phyloP scores from a whole-genome alignment of 2,329 filamentous ascomycete genomes.

The Microcyclosporella mali region DNA sequence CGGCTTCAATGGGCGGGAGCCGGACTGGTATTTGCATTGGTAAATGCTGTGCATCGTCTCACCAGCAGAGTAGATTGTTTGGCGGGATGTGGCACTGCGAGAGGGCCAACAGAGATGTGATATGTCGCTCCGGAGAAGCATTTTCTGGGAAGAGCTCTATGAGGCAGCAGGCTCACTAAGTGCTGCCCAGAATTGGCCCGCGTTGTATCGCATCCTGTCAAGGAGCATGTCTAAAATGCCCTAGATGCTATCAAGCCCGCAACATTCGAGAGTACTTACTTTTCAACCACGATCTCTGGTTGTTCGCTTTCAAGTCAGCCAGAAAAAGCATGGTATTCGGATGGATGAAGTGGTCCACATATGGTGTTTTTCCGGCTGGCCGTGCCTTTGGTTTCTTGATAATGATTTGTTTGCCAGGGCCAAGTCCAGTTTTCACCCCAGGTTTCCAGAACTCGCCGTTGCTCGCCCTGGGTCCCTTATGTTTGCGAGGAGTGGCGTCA shows the following conservation, averaged over 20 bases:
- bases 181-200: no score
- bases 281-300: conserved; percentile 59
- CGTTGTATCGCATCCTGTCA: no score
- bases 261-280: conserved; percentile 37
- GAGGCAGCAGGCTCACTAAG: no score
- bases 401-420: conserved; percentile 54
- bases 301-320: conserved; percentile 53
- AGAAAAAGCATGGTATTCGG: conserved; percentile 59
- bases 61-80: no score
- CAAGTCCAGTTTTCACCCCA: conserved; percentile 50
- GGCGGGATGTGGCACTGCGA: no score
- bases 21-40: no score
- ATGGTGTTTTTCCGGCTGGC: conserved; percentile 53
- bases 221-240: no score
- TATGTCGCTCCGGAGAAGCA: conserved; percentile 1
- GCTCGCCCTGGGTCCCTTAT: conserved; percentile 16
- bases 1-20: no score
- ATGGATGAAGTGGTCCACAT: conserved; percentile 53
- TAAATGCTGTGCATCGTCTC: no score
- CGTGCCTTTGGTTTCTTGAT: conserved; percentile 60
- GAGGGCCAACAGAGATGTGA: not conserved
- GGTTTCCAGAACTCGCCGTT: conserved; percentile 49
- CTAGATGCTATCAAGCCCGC: no score
- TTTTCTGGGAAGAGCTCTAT: no score
- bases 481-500: conserved; percentile 21